Evolutionary conservation across 352 stramenopile species (phyloP).

Genomic region (Phytophthora ohioensis): DNA sequence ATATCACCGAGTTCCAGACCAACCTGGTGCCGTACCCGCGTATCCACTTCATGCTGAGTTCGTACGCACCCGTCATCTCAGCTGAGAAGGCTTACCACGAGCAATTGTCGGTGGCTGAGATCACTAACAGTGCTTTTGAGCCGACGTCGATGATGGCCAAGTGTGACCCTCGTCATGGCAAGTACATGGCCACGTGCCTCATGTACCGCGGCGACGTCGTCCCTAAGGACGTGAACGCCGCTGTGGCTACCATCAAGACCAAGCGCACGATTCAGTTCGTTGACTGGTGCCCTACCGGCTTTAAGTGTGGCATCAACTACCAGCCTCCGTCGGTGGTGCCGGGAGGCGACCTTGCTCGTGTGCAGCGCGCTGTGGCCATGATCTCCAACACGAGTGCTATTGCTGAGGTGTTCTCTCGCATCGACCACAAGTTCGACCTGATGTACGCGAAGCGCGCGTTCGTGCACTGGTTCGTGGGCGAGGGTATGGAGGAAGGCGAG

Average conservation of each 20-base stretch:
- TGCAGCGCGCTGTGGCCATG: slow-evolving; percentile 97
- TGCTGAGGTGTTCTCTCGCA: slow-evolving; percentile 95
- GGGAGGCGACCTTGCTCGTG: slow-evolving; percentile 94
- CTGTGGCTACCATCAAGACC: slow-evolving; percentile 97
- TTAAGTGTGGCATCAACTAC: slow-evolving; percentile 97
- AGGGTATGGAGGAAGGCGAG: slow-evolving; percentile 18
- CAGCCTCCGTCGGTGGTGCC: slow-evolving; percentile 95
- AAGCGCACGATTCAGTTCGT: slow-evolving; percentile 95
- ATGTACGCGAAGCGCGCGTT: slow-evolving; percentile 88
- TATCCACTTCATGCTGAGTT: slow-evolving; percentile 98
- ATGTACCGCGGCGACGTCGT: slow-evolving; percentile 98
- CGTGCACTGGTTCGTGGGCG: slow-evolving; percentile 19
- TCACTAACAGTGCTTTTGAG: slow-evolving; percentile 97
- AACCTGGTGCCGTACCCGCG: slow-evolving; percentile 98
- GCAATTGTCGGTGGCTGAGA: slow-evolving; percentile 95
- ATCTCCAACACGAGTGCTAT: slow-evolving; percentile 99
- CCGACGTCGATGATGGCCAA: slow-evolving; percentile 98
- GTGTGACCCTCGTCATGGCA: slow-evolving; percentile 97
- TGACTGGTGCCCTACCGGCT: slow-evolving; percentile 95
- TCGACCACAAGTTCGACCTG: slow-evolving; percentile 99
- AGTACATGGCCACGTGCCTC: slow-evolving; percentile 99
- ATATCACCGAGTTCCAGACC: slow-evolving; percentile 98
- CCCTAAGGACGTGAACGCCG: slow-evolving; percentile 94
- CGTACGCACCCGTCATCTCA: slow-evolving; percentile 97
- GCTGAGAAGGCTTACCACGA: slow-evolving; percentile 97